A percentile compares a stretch with the other conserved stretches of the same genome.
These are phyloP conservation scores for Pulveroboletus sp. DNA, from an alignment of 768 basidiomycete species.

Conservation along the genomic window DNA sequence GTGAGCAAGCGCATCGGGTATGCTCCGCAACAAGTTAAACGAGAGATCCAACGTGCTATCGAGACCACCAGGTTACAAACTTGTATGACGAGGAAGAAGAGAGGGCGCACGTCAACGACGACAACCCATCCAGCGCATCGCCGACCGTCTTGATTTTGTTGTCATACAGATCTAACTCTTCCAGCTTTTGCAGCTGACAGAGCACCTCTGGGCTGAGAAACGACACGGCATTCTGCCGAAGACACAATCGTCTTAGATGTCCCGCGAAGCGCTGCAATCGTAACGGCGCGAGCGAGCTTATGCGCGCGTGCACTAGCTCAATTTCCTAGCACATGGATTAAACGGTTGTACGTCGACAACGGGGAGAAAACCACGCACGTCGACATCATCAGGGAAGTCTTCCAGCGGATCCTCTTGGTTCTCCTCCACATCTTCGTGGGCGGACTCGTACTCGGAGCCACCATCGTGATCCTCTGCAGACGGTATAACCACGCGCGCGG, in stretches of 20 bases:
- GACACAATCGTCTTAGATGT: constrained; percentile 70
- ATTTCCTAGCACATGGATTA: constrained; percentile 57
- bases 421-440: constrained; percentile 41
- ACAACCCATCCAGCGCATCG: constrained; percentile 57
- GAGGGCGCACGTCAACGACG: constrained; percentile 51
- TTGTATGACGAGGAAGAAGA: neutral
- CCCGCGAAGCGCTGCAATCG: constrained; percentile 69
- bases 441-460: constrained; percentile 37
- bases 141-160: constrained; percentile 83
- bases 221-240: constrained; percentile 83
- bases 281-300: constrained; percentile 66
- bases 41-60: constrained; percentile 84
- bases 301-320: constrained; percentile 78
- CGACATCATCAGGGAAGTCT: constrained; percentile 81
- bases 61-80: neutral
- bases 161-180: constrained; percentile 95
- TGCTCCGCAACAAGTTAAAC: constrained; percentile 81
- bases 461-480: constrained; percentile 27
- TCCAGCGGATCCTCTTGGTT: constrained; percentile 66
- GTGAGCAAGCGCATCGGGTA: constrained; percentile 60
- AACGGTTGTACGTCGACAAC: neutral
- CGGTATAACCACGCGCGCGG: constrained; percentile 50
- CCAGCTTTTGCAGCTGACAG: constrained; percentile 59
- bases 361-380: constrained; percentile 46
- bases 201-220: constrained; percentile 73